Evolutionary conservation across 257 asterid genomes (phyloP).

Genomic region (Solanum pinnatisectum): DNA sequence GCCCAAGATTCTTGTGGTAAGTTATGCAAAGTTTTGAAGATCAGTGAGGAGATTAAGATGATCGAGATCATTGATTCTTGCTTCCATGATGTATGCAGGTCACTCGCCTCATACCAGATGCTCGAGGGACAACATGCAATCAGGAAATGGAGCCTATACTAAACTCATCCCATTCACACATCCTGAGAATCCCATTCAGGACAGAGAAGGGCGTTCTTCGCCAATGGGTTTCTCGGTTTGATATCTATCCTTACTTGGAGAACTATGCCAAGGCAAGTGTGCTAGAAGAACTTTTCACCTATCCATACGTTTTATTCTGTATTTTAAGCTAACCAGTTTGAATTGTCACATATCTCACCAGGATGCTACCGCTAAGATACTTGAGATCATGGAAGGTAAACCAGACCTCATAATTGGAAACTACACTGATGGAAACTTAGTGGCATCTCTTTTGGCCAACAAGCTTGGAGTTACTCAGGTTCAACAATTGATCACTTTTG

Average conservation of each 20-base stretch:
- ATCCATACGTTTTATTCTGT: neutral
- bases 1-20: slow-evolving; percentile 75
- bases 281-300: neutral
- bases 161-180: slow-evolving; percentile 55
- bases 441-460: slow-evolving; percentile 65
- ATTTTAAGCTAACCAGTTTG: neutral
- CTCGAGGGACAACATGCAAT: slow-evolving; percentile 69
- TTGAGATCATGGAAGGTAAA: slow-evolving; percentile 66
- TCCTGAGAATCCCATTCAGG: slow-evolving; percentile 63
- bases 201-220: slow-evolving; percentile 58
- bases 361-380: slow-evolving; percentile 66
- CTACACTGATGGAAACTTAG: slow-evolving; percentile 83
- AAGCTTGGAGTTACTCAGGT: slow-evolving; percentile 81
- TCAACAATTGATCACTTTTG: neutral
- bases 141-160: slow-evolving; percentile 62
- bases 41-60: neutral
- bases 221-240: slow-evolving; percentile 78
- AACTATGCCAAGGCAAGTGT: slow-evolving; percentile 46
- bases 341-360: slow-evolving; percentile 1
- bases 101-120: slow-evolving; percentile 72
- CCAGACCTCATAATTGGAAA: slow-evolving; percentile 84
- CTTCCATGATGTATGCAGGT: slow-evolving; percentile 25
- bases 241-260: slow-evolving; percentile 68
- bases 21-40: neutral
- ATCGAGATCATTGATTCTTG: neutral